Evolutionary conservation across 805 yeast genomes (phyloP).

Genomic region (Candida sonorensis): DNA sequence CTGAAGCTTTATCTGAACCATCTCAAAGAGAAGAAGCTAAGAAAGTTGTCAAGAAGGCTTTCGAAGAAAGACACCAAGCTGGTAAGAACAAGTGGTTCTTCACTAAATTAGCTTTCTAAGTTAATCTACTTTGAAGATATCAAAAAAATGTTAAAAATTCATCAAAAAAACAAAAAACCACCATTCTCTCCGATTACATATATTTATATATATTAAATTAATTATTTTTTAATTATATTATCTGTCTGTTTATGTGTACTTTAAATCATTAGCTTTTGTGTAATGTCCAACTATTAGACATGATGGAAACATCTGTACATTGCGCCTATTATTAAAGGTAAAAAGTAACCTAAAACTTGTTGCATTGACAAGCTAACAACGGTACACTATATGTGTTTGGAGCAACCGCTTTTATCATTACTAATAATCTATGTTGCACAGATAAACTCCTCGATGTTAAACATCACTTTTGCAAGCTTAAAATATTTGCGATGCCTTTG

Average conservation of each 20-base stretch:
- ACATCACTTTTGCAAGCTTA: too few species aligned
- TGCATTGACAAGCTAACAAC: too few species aligned
- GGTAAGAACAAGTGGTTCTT: conserved; percentile 99
- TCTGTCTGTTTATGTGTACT: neutral
- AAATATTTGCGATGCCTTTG: too few species aligned
- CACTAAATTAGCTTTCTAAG: conserved; percentile 60
- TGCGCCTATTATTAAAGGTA: too few species aligned
- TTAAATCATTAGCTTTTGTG: neutral
- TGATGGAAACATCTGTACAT: too few species aligned
- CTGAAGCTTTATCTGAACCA: conserved; percentile 96
- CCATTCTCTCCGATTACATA: conserved; percentile 1
- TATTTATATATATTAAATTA: too few species aligned
- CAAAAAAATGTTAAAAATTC: neutral
- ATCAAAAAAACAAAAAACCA: conserved; percentile 1
- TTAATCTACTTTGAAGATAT: conserved; percentile 3
- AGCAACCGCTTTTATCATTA: too few species aligned
- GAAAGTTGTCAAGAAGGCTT: conserved; percentile 98
- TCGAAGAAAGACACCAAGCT: conserved; percentile 98
- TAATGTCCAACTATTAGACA: too few species aligned
- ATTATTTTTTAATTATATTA: neutral
- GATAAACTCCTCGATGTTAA: too few species aligned
- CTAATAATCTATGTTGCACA: too few species aligned
- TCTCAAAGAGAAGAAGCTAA: conserved; percentile 98
- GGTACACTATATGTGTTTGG: too few species aligned
- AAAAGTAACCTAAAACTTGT: too few species aligned